These are phyloP conservation scores for Paradendryphiella salina DNA, from an alignment of 2,329 filamentous ascomycete genomes.

Conservation along the genomic window DNA sequence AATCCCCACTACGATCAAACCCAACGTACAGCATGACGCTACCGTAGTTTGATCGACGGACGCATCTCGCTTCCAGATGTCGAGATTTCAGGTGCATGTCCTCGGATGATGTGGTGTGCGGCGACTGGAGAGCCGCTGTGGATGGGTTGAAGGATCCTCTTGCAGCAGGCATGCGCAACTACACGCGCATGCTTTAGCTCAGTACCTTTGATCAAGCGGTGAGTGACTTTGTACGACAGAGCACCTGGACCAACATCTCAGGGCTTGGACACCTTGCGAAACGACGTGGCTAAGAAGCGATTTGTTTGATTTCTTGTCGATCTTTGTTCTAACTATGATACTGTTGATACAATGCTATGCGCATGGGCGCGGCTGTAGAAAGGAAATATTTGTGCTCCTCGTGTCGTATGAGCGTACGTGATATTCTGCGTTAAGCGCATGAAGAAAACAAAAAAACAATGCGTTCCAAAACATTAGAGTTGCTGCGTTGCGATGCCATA, in stretches of 20 bases:
- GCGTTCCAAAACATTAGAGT: conserved; percentile 13
- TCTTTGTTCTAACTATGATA: conserved; percentile 4
- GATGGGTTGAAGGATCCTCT: conserved; percentile 6
- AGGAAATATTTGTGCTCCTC: conserved; percentile 4
- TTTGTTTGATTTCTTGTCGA: not conserved
- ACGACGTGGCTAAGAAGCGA: not conserved
- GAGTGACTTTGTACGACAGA: conserved; percentile 11
- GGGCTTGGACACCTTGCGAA: not conserved
- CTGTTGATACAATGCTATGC: conserved; percentile 8
- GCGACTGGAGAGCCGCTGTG: conserved; percentile 5
- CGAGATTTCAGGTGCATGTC: not conserved
- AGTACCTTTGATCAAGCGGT: conserved; percentile 13
- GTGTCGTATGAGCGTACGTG: conserved; percentile 5
- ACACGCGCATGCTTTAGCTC: conserved; percentile 8
- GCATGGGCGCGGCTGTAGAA: not conserved
- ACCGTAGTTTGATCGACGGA: not conserved
- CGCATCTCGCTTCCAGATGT: conserved; percentile 5
- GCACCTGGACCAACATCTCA: not conserved
- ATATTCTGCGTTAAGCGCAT: conserved; percentile 1
- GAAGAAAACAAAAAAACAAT: conserved; percentile 1
- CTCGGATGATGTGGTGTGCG: conserved; percentile 4
- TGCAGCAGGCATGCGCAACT: conserved; percentile 14
- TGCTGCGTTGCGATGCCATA: not conserved
- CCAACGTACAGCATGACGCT: not conserved
- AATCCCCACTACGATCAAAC: not conserved